Conservation (phyloP, 2,329 filamentous ascomycete species). For the Fusarium domesticum region DNA sequence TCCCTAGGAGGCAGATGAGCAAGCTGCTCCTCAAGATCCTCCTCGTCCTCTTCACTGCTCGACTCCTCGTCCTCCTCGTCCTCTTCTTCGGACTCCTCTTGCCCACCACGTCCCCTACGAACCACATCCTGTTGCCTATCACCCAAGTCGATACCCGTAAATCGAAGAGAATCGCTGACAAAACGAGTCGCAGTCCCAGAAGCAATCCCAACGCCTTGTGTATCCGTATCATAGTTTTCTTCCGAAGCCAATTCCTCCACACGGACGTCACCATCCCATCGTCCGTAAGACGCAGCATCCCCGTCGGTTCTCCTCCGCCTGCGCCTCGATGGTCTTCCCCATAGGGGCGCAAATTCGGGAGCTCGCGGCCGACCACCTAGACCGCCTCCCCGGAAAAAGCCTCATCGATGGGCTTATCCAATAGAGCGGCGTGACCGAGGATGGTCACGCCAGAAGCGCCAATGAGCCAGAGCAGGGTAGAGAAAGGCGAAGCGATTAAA, state of each 20-base stretch:
- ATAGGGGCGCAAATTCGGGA: conserved; percentile 89
- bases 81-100: conserved; percentile 31
- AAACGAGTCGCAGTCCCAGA: conserved; percentile 47
- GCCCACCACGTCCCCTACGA: conserved; percentile 31
- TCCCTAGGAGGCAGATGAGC: conserved; percentile 58
- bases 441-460: conserved; percentile 93
- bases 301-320: conserved; percentile 61
- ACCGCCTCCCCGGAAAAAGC: conserved; percentile 99
- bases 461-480: conserved; percentile 89
- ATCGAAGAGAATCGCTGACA: conserved; percentile 58
- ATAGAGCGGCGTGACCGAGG: conserved; percentile 87
- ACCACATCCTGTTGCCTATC: conserved; percentile 37
- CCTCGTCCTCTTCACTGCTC: conserved; percentile 31
- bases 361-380: conserved; percentile 99
- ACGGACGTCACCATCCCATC: conserved; percentile 35
- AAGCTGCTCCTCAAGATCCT: conserved; percentile 47
- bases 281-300: conserved; percentile 40
- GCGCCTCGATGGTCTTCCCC: conserved; percentile 99
- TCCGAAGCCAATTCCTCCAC: conserved; percentile 69
- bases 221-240: conserved; percentile 54
- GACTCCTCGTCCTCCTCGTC: conserved; percentile 33
- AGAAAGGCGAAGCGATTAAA: conserved; percentile 79
- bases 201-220: conserved; percentile 52
- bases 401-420: conserved; percentile 99
- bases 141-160: conserved; percentile 59